Evolutionary conservation across 768 basidiomycete genomes (phyloP).

Genomic region (Boletus edulis): DNA sequence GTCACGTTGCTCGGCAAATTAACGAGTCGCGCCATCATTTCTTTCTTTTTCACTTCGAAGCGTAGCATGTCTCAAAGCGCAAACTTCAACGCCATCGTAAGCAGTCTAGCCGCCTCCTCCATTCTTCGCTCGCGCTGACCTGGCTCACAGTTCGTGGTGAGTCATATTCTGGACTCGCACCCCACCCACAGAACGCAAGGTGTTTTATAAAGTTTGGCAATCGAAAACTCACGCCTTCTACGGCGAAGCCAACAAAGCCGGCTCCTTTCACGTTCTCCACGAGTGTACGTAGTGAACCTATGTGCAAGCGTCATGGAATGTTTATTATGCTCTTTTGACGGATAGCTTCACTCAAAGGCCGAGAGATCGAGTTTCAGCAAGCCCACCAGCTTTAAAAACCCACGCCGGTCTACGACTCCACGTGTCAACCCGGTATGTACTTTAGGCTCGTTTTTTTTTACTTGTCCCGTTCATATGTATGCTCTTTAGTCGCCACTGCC

Average conservation of each 20-base stretch:
- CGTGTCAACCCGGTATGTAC: not conserved
- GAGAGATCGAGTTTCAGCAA: not conserved
- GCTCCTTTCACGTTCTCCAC: conserved; percentile 7
- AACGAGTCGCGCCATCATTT: too few species aligned
- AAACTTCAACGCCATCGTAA: not conserved
- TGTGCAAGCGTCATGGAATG: not conserved
- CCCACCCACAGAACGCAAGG: too few species aligned
- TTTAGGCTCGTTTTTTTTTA: not conserved
- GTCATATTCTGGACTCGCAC: not conserved
- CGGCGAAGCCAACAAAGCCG: not conserved
- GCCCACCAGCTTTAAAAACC: not conserved
- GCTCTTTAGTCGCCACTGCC: not conserved
- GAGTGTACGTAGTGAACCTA: not conserved
- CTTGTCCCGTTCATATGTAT: not conserved
- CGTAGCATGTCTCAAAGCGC: not conserved
- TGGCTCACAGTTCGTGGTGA: conserved; percentile 3
- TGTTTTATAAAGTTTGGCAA: conserved; percentile 4
- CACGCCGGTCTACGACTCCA: not conserved
- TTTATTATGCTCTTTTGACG: not conserved
- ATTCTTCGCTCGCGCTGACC: not conserved
- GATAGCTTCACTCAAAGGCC: not conserved
- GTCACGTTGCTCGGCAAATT: too few species aligned
- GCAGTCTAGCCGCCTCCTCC: not conserved
- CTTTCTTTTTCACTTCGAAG: not conserved
- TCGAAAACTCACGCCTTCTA: not conserved